Evolutionary conservation across 352 stramenopile genomes (phyloP).

Genomic region (Detonula confervacea): DNA sequence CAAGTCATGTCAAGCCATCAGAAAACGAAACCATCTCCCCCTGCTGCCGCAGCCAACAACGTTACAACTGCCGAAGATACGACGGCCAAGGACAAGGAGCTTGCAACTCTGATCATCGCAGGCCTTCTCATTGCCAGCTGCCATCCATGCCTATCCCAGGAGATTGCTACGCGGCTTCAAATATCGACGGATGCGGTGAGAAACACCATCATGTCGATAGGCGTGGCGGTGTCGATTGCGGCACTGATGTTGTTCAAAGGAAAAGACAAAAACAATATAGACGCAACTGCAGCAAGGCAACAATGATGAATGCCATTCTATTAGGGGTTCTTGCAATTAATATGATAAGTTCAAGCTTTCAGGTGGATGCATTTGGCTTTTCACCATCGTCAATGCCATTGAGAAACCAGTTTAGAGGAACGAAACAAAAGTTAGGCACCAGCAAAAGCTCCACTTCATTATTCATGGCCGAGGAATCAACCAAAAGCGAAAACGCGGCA

Average conservation of each 20-base stretch:
- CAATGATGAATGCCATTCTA: background rate
- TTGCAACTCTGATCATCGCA: background rate
- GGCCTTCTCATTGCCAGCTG: background rate
- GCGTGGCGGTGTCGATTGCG: background rate
- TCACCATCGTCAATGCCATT: background rate
- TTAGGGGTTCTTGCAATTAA: background rate
- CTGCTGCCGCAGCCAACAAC: too few species aligned
- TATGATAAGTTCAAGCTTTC: background rate
- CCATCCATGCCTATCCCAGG: background rate
- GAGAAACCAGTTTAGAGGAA: background rate
- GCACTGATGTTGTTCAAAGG: background rate
- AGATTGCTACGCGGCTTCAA: background rate
- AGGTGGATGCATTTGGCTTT: background rate
- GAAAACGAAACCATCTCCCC: too few species aligned
- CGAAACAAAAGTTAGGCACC: background rate
- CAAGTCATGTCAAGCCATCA: too few species aligned
- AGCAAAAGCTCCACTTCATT: background rate
- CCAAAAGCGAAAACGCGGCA: background rate
- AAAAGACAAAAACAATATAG: background rate
- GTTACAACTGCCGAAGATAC: too few species aligned
- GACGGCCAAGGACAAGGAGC: background rate
- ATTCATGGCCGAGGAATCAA: background rate
- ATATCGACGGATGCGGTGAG: background rate
- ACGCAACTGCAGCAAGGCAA: background rate
- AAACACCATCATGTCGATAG: too few species aligned